Evolutionary conservation across 805 yeast genomes (phyloP), one percentile per base, ranked within the genome.

Genomic region (Peterozyma xylosa): DNA sequence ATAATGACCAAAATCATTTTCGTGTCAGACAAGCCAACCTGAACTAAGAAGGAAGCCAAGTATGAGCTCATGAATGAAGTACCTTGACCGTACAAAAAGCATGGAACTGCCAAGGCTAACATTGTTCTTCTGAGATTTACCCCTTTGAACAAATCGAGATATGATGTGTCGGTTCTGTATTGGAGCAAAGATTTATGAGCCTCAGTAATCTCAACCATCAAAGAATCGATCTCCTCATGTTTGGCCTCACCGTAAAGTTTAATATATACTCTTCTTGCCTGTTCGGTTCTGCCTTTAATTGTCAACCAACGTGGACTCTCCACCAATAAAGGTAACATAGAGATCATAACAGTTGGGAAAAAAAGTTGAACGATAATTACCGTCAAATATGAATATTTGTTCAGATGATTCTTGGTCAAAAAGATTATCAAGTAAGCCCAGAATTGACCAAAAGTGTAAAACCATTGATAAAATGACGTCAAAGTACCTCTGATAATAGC

Each of bases 301-400:
- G 80, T 68, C 55, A 81, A 68, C 83, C 84, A 81, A 73, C 87
- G 76, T 54, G 88, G 86, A 4, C 86, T 80, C 57, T 81, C 88
- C 35, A 86, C 86, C 52, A 72, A 50, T 54, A 63, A 49, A 42
- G 45, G 55, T 21, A 33, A 66, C 34, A 70, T 47, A 21, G 66
- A 52, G 9, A 64, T 16, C 53, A 73, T 78, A 18, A 70, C 15
- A 3, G 67, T 17, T 2, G 82, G 79, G 49, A 72, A 59, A 11
- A 64, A 52, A 35, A 71, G 75, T 58, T 78, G 83, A 36, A 77
- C 47, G 39, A 66, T 66, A 32, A 32, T 32, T 5, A 32, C 13
- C 5, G 34, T 32, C 13, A 11, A 32, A 32, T 14, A 11, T 21
- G 70, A 60, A 66, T 70, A 69, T 36, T 59, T 53, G 38, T 53